Evolutionary conservation across 179 eudicot species (phyloP).

Genomic region (Patellifolia procumbens): DNA sequence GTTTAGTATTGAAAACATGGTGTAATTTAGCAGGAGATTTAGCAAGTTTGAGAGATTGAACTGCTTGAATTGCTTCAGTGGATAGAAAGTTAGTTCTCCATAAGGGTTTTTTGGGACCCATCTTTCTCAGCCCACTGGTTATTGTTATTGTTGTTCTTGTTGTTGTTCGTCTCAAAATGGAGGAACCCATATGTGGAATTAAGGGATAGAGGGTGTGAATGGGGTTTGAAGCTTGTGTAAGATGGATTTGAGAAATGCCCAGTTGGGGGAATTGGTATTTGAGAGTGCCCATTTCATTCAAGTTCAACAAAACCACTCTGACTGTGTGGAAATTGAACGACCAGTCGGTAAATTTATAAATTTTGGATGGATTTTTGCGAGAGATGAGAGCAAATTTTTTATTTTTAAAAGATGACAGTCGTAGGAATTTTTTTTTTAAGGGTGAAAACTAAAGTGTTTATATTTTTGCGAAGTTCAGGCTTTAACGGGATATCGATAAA

Average conservation of each 20-base stretch:
- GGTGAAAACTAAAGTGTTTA: too few species aligned
- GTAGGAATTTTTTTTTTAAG: too few species aligned
- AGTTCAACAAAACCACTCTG: neutral
- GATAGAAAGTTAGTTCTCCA: conserved; percentile 60
- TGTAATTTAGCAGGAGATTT: conserved; percentile 44
- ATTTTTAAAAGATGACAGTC: too few species aligned
- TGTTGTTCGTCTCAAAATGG: neutral
- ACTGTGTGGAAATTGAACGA: too few species aligned
- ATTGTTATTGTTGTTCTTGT: too few species aligned
- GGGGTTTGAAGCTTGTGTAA: neutral
- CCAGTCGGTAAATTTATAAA: too few species aligned
- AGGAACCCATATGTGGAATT: neutral
- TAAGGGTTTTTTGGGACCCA: conserved; percentile 54
- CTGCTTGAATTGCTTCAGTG: conserved; percentile 72
- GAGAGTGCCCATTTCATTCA: conserved; percentile 32
- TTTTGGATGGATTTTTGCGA: too few species aligned
- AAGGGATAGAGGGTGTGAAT: conserved; percentile 1
- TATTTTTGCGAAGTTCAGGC: too few species aligned
- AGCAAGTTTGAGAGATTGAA: conserved; percentile 63
- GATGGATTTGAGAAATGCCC: conserved; percentile 32
- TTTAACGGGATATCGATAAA: too few species aligned
- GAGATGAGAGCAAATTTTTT: too few species aligned
- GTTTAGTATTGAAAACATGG: conserved; percentile 40
- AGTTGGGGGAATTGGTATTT: conserved; percentile 32
- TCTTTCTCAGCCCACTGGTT: conserved; percentile 51